Evolutionary conservation across 257 asterid genomes (phyloP), one percentile per base, ranked within the genome.

Genomic region (Orobanche coerulescens): DNA sequence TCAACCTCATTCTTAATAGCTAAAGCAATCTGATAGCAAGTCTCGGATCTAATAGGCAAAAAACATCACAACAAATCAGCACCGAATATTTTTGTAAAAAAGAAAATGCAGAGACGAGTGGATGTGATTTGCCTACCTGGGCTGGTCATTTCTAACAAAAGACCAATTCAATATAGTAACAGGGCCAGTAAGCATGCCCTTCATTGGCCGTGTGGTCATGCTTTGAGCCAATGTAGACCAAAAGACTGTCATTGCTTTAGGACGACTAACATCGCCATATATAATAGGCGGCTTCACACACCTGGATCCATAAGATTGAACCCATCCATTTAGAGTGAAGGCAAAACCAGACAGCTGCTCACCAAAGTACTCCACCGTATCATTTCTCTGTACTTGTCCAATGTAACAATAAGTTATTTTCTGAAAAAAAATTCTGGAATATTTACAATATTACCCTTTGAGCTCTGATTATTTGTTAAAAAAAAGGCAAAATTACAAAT

Each of bases 161-260:
- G 96, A 84, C 95, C 95, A 88, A 74, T 88, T 88, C 60, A 85
- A 86, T 48, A 88, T 83, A 59, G 96, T 88, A 34, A 85, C 95
- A 15, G 96, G 96, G 74, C 96, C 95, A 0, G 96, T 88, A 67
- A 88, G 96, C 95, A 88, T 88, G 61, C 95, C 96, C 76, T 88
- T 88, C 90, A 88, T 83, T 23, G 95, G 96, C 73, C 80, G 79
- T 77, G 75, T 73, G 25, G 95, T 83, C 95, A 88, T 82, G 85
- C 90, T 77, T 62, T 85, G 96, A 60, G 95, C 95, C 30, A 69
- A 43, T 0, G 81, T 70, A 48, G 95, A 88, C 96, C 96, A 88
- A 74, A 80, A 85, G 74, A 88, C 95, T 0, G 95, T 88, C 88
- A 88, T 88, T 77, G 95, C 59, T 25, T 78, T 83, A 18, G 95